Percentiles rank a stretch among this genome's conserved stretches.
Conservation (phyloP, 129 eudicot genomes). For the Daucus carota region DNA sequence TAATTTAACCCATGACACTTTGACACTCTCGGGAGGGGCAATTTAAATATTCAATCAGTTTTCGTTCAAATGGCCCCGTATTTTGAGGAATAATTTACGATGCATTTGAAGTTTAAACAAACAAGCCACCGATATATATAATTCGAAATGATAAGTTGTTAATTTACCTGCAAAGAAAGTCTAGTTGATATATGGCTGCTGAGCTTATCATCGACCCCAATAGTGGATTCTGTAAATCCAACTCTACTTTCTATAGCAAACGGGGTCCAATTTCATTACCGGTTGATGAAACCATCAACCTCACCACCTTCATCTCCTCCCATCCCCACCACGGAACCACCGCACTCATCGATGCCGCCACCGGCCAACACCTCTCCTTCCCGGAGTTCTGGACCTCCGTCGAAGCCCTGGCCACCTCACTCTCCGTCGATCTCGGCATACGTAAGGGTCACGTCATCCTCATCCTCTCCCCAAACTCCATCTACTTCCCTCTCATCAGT, state of each 20-base stretch:
- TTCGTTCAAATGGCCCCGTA: too few species aligned
- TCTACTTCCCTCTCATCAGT: constrained; percentile 71
- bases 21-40: too few species aligned
- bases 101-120: too few species aligned
- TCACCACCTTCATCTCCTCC: constrained; percentile 13
- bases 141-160: not conserved
- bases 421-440: constrained; percentile 26
- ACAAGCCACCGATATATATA: not conserved
- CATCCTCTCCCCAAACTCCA: constrained; percentile 79
- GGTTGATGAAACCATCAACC: not conserved
- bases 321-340: constrained; percentile 8
- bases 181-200: not conserved
- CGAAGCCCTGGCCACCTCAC: constrained; percentile 7
- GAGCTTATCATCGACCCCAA: not conserved
- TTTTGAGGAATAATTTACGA: too few species aligned
- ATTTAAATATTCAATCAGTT: too few species aligned
- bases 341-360: constrained; percentile 10
- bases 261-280: not conserved
- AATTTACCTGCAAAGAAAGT: not conserved
- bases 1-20: too few species aligned
- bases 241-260: constrained; percentile 9
- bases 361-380: constrained; percentile 6
- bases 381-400: constrained; percentile 10
- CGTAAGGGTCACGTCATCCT: constrained; percentile 80
- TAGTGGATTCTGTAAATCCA: constrained; percentile 2